phyloP scores from a whole-genome alignment of 2,329 filamentous ascomycete species.

The Stachybotrys echinatus region DNA sequence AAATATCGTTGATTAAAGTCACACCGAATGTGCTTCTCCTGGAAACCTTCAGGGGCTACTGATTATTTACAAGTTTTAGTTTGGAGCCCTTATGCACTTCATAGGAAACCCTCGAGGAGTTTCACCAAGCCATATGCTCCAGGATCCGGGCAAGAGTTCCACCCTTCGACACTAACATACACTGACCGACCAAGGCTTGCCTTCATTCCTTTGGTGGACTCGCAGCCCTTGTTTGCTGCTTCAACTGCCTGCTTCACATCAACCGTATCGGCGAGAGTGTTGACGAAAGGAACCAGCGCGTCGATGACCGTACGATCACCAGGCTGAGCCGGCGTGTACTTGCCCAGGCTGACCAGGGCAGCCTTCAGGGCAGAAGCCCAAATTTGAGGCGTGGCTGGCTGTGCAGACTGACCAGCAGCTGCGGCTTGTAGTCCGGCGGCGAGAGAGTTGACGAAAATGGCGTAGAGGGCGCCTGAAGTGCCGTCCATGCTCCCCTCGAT shows the following conservation, averaged over 20 bases:
- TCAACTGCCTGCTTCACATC: slow-evolving; percentile 43
- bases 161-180: slow-evolving; percentile 65
- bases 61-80: neutral
- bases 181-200: slow-evolving; percentile 68
- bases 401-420: neutral
- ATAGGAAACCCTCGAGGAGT: slow-evolving; percentile 55
- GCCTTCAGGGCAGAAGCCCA: slow-evolving; percentile 49
- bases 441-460: slow-evolving; percentile 70
- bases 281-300: slow-evolving; percentile 64
- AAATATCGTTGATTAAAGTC: too few relatives aligned
- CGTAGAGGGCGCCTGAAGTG: slow-evolving; percentile 67
- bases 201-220: slow-evolving; percentile 68
- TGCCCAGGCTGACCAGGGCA: slow-evolving; percentile 50
- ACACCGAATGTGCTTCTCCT: too few relatives aligned
- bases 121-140: slow-evolving; percentile 56
- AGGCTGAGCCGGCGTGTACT: slow-evolving; percentile 65
- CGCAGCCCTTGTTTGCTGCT: slow-evolving; percentile 58
- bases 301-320: slow-evolving; percentile 72
- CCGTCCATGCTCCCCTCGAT: slow-evolving; percentile 70
- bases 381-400: slow-evolving; percentile 9
- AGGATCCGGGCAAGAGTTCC: slow-evolving; percentile 67
- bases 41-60: too few relatives aligned
- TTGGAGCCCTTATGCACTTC: neutral
- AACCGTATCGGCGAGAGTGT: slow-evolving; percentile 46
- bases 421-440: slow-evolving; percentile 27